Conservation (phyloP, 306 rosid species). For the Quercus agrifolia region DNA sequence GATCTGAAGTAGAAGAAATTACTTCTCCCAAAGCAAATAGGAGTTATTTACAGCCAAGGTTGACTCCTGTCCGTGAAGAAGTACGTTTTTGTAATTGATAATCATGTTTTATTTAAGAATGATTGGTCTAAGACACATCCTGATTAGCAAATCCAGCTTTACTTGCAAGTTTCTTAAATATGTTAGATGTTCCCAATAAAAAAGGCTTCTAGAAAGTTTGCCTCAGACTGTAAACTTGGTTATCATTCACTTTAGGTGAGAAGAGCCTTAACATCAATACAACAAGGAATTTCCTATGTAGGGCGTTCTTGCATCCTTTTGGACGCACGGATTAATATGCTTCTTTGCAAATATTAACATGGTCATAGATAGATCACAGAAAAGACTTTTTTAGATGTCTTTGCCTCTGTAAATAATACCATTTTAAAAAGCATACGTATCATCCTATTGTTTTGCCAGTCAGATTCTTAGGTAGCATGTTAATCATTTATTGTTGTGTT, state of each 20-base stretch:
- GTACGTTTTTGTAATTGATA: constrained; percentile 41
- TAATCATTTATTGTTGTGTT: neutral
- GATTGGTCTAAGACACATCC: neutral
- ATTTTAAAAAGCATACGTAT: neutral
- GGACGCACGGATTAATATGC: neutral
- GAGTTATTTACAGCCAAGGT: constrained; percentile 49
- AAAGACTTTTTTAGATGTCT: neutral
- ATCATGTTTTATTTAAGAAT: neutral
- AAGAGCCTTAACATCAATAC: neutral
- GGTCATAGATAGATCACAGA: neutral
- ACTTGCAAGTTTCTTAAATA: neutral
- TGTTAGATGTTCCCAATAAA: neutral
- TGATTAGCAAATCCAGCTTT: neutral
- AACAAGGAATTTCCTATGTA: neutral
- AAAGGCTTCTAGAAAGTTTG: neutral
- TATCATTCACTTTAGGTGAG: neutral
- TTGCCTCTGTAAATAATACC: neutral
- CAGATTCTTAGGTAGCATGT: neutral
- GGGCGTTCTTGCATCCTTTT: neutral
- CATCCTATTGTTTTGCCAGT: neutral
- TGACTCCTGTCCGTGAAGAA: constrained; percentile 88
- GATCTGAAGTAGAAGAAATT: constrained; percentile 89
- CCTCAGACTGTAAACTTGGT: neutral
- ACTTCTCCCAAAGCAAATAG: constrained; percentile 68
- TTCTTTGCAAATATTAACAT: neutral